These are phyloP conservation scores for Teunomyces funiuensis DNA, from an alignment of 805 yeast species.

Conservation along the genomic window DNA sequence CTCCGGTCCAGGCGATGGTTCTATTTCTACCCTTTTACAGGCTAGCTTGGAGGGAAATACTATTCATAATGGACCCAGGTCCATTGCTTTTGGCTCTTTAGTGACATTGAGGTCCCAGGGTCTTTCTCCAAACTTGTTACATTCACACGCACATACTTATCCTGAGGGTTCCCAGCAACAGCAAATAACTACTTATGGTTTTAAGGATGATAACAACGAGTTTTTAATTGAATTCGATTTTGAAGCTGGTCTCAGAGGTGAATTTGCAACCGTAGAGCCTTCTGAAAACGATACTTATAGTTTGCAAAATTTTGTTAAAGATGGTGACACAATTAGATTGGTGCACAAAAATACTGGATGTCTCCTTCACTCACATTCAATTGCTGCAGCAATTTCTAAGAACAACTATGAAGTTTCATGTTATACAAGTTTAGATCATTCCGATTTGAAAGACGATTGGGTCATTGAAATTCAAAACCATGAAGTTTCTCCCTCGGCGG, in stretches of 20 bases:
- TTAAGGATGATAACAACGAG: constrained; percentile 95
- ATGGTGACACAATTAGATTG: constrained; percentile 70
- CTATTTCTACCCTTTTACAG: constrained; percentile 87
- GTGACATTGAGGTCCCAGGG: constrained; percentile 72
- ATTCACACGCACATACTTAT: constrained; percentile 81
- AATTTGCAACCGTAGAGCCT: constrained; percentile 31
- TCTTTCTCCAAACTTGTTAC: constrained; percentile 71
- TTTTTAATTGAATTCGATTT: constrained; percentile 80
- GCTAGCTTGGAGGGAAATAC: constrained; percentile 73
- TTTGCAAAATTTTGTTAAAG: constrained; percentile 35
- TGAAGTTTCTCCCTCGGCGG: constrained; percentile 38
- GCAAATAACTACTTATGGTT: constrained; percentile 90
- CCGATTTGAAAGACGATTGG: constrained; percentile 91
- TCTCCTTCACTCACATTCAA: constrained; percentile 79
- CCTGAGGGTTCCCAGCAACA: constrained; percentile 95
- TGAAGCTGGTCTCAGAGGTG: constrained; percentile 31
- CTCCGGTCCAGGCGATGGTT: constrained; percentile 91
- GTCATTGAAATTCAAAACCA: constrained; percentile 76
- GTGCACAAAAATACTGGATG: constrained; percentile 69
- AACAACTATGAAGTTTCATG: constrained; percentile 81
- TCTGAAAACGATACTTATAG: constrained; percentile 14
- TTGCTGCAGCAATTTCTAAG: constrained; percentile 71
- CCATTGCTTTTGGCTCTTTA: constrained; percentile 59
- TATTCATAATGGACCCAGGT: constrained; percentile 65
- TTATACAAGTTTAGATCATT: constrained; percentile 68